phyloP scores from a whole-genome alignment of 495 filamentous ascomycete species.

The Aspergillus funiculosus region DNA sequence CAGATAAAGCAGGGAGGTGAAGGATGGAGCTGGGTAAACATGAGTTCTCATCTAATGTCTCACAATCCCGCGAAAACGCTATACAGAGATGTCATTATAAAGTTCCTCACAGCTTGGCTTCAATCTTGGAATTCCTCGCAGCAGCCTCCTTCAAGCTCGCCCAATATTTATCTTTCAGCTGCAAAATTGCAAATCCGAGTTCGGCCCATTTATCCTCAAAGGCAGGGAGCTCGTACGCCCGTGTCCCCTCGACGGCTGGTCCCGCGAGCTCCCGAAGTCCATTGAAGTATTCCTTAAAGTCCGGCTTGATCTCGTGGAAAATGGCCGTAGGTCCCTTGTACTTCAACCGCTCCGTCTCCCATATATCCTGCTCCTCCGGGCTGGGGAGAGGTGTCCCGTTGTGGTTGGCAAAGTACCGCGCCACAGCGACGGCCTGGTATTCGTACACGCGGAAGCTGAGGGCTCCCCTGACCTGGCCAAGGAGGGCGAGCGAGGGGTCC shows the following conservation, averaged over 20 bases:
- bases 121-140: background rate
- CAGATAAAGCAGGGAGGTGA: too few species aligned
- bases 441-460: slow-evolving; percentile 50
- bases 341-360: slow-evolving; percentile 41
- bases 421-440: slow-evolving; percentile 48
- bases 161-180: slow-evolving; percentile 23
- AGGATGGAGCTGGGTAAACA: too few species aligned
- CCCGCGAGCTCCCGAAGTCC: slow-evolving; percentile 36
- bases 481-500: slow-evolving; percentile 25
- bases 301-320: slow-evolving; percentile 43
- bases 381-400: slow-evolving; percentile 28
- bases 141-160: slow-evolving; percentile 1
- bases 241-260: slow-evolving; percentile 29
- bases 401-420: slow-evolving; percentile 42
- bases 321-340: slow-evolving; percentile 34
- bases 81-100: too few species aligned
- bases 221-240: slow-evolving; percentile 29
- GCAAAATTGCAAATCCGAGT: slow-evolving; percentile 20
- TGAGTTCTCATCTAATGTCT: too few species aligned
- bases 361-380: slow-evolving; percentile 35
- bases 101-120: background rate
- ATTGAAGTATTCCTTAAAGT: slow-evolving; percentile 49
- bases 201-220: slow-evolving; percentile 38
- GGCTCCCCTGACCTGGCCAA: slow-evolving; percentile 40
- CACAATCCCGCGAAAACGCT: too few species aligned